Evolutionary conservation across 2,329 filamentous ascomycete species (phyloP).

Genomic region (Whalleya microplaca): DNA sequence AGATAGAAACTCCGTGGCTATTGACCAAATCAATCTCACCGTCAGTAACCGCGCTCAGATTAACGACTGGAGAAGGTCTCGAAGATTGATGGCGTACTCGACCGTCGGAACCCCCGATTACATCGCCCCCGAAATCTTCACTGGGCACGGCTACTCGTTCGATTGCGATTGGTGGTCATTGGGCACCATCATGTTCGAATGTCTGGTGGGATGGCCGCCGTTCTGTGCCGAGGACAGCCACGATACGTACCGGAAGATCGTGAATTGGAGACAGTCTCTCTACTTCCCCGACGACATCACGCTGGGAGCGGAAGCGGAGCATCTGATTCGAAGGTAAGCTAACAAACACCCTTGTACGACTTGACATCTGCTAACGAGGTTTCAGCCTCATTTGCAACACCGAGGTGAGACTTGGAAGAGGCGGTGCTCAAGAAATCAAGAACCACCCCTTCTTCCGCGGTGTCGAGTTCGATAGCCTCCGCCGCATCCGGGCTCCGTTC

Average conservation of each 20-base stretch:
- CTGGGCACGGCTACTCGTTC: constrained; percentile 92
- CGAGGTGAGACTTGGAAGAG: constrained; percentile 85
- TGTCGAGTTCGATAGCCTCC: constrained; percentile 91
- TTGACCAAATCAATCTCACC: constrained; percentile 97
- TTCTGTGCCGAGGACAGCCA: constrained; percentile 98
- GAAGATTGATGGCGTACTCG: constrained; percentile 94
- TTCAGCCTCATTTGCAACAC: constrained; percentile 88
- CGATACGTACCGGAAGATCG: constrained; percentile 98
- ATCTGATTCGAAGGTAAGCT: constrained; percentile 84
- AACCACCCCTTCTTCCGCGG: constrained; percentile 94
- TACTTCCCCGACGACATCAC: constrained; percentile 97
- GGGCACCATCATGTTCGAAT: constrained; percentile 99
- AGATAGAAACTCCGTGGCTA: constrained; percentile 90
- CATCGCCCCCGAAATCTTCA: constrained; percentile 98
- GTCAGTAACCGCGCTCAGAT: constrained; percentile 98
- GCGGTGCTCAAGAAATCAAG: constrained; percentile 91
- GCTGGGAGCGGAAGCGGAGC: constrained; percentile 85
- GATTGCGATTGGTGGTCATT: constrained; percentile 99
- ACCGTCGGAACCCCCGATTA: constrained; percentile 98
- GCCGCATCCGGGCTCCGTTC: constrained; percentile 92
- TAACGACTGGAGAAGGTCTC: constrained; percentile 97
- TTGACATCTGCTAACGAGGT: constrained; percentile 12
- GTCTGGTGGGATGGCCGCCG: constrained; percentile 95
- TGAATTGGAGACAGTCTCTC: constrained; percentile 94
- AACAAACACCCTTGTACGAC: not conserved